These are phyloP conservation scores for Epichloe bromicola DNA, from an alignment of 2,329 filamentous ascomycete species.

Conservation along the genomic window DNA sequence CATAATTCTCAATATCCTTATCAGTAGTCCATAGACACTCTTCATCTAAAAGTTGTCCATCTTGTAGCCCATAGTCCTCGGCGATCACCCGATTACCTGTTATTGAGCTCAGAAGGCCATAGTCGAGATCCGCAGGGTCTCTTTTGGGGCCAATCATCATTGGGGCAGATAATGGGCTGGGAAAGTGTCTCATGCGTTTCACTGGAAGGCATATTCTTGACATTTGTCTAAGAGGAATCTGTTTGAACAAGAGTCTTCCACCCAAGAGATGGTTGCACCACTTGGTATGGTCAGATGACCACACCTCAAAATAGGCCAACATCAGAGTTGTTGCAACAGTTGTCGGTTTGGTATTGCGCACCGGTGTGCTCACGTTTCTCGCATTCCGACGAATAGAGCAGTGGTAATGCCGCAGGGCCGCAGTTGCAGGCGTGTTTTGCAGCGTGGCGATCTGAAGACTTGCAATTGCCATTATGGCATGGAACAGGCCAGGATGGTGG, in stretches of 20 bases:
- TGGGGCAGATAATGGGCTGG: not conserved
- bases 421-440: conserved; percentile 58
- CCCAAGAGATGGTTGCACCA: conserved; percentile 91
- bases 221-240: conserved; percentile 67
- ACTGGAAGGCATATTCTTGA: conserved; percentile 56
- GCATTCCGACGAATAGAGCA: conserved; percentile 69
- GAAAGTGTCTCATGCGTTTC: conserved; percentile 29
- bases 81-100: conserved; percentile 26
- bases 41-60: conserved; percentile 16
- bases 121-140: conserved; percentile 28
- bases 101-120: conserved; percentile 27
- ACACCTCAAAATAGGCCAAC: conserved; percentile 85
- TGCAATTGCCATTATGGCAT: conserved; percentile 78
- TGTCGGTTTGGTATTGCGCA: conserved; percentile 58
- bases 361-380: conserved; percentile 56
- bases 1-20: conserved; percentile 64
- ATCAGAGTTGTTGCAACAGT: conserved; percentile 82
- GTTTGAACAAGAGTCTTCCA: conserved; percentile 65
- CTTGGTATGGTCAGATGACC: conserved; percentile 86
- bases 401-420: conserved; percentile 85
- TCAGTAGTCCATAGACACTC: conserved; percentile 23
- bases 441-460: conserved; percentile 81
- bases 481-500: conserved; percentile 72
- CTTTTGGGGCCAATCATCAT: conserved; percentile 5
- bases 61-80: conserved; percentile 24